These are phyloP conservation scores for Aureobasidium lini DNA, from an alignment of 2,329 filamentous ascomycete genomes.

Conservation along the genomic window DNA sequence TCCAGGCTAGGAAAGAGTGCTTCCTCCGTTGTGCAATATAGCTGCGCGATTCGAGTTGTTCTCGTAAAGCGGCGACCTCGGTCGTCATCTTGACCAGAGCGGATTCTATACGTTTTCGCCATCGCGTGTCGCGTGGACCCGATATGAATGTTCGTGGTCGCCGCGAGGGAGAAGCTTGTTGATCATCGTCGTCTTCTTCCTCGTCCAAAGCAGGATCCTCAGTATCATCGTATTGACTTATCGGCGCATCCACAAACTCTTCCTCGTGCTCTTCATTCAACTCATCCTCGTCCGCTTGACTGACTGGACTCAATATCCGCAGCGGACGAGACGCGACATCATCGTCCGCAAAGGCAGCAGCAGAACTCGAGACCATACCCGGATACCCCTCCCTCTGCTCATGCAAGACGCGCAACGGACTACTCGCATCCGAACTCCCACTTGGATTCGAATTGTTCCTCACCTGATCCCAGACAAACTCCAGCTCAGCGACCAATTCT, in stretches of 20 bases:
- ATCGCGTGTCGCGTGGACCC: conserved; percentile 45
- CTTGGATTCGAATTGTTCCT: conserved; percentile 53
- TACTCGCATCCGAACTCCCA: conserved; percentile 2
- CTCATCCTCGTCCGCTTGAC: conserved; percentile 49
- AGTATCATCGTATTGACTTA: conserved; percentile 16
- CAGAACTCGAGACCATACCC: conserved; percentile 1
- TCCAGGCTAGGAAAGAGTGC: conserved; percentile 60
- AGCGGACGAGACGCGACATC: conserved; percentile 20
- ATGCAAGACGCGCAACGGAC: conserved; percentile 12
- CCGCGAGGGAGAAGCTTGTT: background rate
- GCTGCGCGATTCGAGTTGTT: conserved; percentile 75
- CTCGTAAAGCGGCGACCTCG: conserved; percentile 83
- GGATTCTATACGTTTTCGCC: conserved; percentile 76
- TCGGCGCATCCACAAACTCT: conserved; percentile 21
- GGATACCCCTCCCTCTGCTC: conserved; percentile 4
- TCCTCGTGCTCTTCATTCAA: conserved; percentile 34
- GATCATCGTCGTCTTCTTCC: conserved; percentile 12
- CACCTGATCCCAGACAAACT: conserved; percentile 98
- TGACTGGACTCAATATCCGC: conserved; percentile 73
- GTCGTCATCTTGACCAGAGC: conserved; percentile 84
- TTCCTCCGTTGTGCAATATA: conserved; percentile 62
- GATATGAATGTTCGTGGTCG: conserved; percentile 11
- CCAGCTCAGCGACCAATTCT: conserved; percentile 86
- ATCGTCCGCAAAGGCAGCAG: background rate
- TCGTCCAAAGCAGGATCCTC: conserved; percentile 2